Evolutionary conservation across 495 filamentous ascomycete genomes (phyloP), one percentile per base, ranked within the genome.

Genomic region (Sabuloglossum arenarium): DNA sequence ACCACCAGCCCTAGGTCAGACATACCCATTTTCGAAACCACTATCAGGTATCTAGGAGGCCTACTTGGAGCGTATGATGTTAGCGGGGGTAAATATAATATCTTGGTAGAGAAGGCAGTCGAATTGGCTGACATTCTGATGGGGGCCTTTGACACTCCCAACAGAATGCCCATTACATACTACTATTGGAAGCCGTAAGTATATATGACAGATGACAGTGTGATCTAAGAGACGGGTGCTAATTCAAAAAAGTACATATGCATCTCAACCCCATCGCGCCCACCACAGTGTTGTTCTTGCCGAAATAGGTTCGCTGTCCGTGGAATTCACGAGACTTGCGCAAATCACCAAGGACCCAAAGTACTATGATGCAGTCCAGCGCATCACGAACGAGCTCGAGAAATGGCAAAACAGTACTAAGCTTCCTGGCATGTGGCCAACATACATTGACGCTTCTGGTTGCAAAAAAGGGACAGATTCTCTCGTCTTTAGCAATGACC

Each of bases 311-410:
- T 88, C 87, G 23, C 73, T 98, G 43, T 82, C 83, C n/a, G 73
- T 98, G 67, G 91, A 98, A 68, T 96, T 97, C 64, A 98, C 91
- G 6, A 79, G 91, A 25, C 73, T 98, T 43, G 85, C 91, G 4
- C 91, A 97, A 65, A 72, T 98, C 58, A 97, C 93, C 9, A 80
- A 83, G 58, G 72, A 95, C 50, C 67, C 81, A 39, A 89, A 80
- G 61, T 98, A 97, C 68, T 98, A 95, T 59, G 91, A 98, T 71
- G 91, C 93, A 1, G 75, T 97, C 60, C 87, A 90, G 42, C 82
- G 93, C 29, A 86, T 98, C 61, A 94, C 88, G 1, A 75, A 96
- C 61, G 84, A 84, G 45, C 73, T 98, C 19, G 85, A 90, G 59
- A 79, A 80, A 43, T 79, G 80, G 65, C 90, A 97, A 69, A 73